Conservation (phyloP, 768 basidiomycete genomes). For the Suillus brevipes region DNA sequence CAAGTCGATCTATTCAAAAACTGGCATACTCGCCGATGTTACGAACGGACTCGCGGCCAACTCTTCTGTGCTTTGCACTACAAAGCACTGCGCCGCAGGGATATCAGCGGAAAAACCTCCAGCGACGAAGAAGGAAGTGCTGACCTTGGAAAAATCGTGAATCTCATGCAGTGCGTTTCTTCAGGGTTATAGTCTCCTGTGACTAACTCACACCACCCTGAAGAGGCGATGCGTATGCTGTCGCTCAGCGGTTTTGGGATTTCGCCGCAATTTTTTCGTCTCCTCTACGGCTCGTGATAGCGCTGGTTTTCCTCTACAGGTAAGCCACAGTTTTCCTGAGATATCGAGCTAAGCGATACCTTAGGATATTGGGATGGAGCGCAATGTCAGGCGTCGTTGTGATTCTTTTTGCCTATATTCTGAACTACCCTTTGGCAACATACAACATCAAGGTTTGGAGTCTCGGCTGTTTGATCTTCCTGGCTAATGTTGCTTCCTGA, state of each 20-base stretch:
- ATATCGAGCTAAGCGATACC: conserved; percentile 1
- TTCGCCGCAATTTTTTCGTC: conserved; percentile 64
- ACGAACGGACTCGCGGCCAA: conserved; percentile 71
- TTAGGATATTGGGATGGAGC: conserved; percentile 76
- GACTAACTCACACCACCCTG: conserved; percentile 7
- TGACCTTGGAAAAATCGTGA: conserved; percentile 70
- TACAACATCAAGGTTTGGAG: conserved; percentile 59
- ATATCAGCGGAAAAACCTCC: conserved; percentile 50
- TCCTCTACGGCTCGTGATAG: conserved; percentile 64
- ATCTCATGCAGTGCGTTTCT: conserved; percentile 66
- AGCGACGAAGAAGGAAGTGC: conserved; percentile 40
- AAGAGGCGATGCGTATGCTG: conserved; percentile 71
- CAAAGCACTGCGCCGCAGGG: conserved; percentile 62
- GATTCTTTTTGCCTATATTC: conserved; percentile 55
- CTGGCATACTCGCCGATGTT: conserved; percentile 71
- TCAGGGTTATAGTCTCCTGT: conserved; percentile 1
- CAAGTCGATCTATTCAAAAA: conserved; percentile 60
- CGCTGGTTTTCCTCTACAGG: conserved; percentile 72
- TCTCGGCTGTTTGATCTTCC: not conserved
- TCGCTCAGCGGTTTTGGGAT: conserved; percentile 73
- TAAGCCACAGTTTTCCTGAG: conserved; percentile 31
- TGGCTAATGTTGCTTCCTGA: not conserved
- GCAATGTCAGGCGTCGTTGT: conserved; percentile 70
- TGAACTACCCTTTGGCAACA: conserved; percentile 70
- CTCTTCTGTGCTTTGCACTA: conserved; percentile 70